phyloP scores from a whole-genome alignment of 495 filamentous ascomycete species.

The Neohortaea acidophila region DNA sequence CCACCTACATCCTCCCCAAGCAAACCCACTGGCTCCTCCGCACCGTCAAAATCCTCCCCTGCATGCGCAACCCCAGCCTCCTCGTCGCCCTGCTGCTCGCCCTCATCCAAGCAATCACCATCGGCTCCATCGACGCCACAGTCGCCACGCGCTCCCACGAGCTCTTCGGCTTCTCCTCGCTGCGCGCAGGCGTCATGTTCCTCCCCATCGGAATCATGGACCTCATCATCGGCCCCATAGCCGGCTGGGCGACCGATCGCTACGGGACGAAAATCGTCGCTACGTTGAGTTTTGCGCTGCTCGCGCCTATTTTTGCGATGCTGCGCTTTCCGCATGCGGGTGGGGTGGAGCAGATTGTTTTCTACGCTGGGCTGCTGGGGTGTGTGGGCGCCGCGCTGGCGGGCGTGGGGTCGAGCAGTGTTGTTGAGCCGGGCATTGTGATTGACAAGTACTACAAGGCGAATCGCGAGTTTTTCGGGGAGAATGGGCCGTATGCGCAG shows the following conservation, averaged over 20 bases:
- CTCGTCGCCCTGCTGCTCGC: slow-evolving; percentile 33
- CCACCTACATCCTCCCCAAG: slow-evolving; percentile 26
- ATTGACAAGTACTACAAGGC: slow-evolving; percentile 27
- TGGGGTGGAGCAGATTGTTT: slow-evolving; percentile 24
- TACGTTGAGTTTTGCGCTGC: slow-evolving; percentile 33
- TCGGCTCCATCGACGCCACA: slow-evolving; percentile 41
- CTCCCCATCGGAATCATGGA: slow-evolving; percentile 37
- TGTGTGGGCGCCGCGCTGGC: slow-evolving; percentile 37
- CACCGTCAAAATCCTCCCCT: slow-evolving; percentile 33
- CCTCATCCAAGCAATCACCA: slow-evolving; percentile 36
- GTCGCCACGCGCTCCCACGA: slow-evolving; percentile 37
- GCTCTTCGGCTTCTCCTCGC: slow-evolving; percentile 40
- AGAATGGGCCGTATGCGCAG: slow-evolving; percentile 40
- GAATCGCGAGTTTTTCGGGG: slow-evolving; percentile 32
- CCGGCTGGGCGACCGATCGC: slow-evolving; percentile 37
- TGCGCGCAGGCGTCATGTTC: slow-evolving; percentile 45
- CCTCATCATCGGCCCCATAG: slow-evolving; percentile 36
- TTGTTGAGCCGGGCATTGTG: slow-evolving; percentile 25
- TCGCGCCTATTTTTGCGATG: slow-evolving; percentile 35
- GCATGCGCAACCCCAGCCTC: slow-evolving; percentile 31
- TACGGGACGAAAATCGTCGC: slow-evolving; percentile 37
- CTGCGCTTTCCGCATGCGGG: slow-evolving; percentile 34
- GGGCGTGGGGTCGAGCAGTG: slow-evolving; percentile 31
- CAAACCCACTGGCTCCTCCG: slow-evolving; percentile 24
- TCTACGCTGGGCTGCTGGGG: slow-evolving; percentile 33